phyloP scores from a whole-genome alignment of 2,329 filamentous ascomycete species.

The Phoma herbarum region DNA sequence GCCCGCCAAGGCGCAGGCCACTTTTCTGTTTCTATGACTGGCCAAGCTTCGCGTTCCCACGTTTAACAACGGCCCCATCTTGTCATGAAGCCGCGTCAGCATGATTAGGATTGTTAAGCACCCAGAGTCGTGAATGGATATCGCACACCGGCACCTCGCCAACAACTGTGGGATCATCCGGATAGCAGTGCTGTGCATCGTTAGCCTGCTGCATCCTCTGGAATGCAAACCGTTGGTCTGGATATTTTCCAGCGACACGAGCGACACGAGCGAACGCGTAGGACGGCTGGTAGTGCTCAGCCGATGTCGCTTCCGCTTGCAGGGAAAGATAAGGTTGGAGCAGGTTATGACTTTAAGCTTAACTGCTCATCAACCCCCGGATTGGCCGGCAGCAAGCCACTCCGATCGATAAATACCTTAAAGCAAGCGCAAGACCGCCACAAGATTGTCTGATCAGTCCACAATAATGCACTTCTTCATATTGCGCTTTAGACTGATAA shows the following conservation, averaged over 20 bases:
- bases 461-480: slow-evolving; percentile 8
- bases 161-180: slow-evolving; percentile 8
- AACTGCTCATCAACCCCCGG: slow-evolving; percentile 39
- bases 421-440: slow-evolving; percentile 23
- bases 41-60: slow-evolving; percentile 38
- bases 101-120: slow-evolving; percentile 25
- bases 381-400: slow-evolving; percentile 24
- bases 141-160: slow-evolving; percentile 3
- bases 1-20: slow-evolving; percentile 45
- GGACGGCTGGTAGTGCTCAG: slow-evolving; percentile 25
- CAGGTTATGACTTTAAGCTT: slow-evolving; percentile 52
- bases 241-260: slow-evolving; percentile 8
- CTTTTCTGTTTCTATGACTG: slow-evolving; percentile 41
- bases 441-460: slow-evolving; percentile 23
- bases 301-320: slow-evolving; percentile 39
- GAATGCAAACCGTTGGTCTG: not conserved
- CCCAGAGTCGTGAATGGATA: slow-evolving; percentile 3
- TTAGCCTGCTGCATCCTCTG: not conserved
- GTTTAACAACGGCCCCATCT: slow-evolving; percentile 31
- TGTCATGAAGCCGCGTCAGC: slow-evolving; percentile 46
- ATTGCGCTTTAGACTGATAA: not conserved
- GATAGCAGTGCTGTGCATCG: slow-evolving; percentile 5
- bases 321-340: slow-evolving; percentile 49
- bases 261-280: not conserved
- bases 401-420: slow-evolving; percentile 15